A percentile compares a stretch with the other conserved stretches of the same genome.
Conservation (phyloP, 73 alveolate genomes). For the Stentor roeselii region DNA sequence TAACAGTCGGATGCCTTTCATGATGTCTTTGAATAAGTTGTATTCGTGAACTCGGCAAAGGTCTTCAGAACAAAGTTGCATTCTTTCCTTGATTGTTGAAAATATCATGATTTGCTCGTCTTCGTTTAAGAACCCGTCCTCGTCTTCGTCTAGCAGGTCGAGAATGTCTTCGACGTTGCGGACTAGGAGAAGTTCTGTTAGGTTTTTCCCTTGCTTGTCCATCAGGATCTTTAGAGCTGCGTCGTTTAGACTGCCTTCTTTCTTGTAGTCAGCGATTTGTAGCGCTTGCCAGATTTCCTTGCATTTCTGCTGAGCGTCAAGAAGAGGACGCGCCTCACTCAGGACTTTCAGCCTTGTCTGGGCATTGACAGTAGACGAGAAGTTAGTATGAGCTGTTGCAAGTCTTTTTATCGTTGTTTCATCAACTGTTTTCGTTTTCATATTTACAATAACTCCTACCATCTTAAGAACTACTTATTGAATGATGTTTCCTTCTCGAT, state of each 20-base stretch:
- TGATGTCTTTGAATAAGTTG: slow-evolving; percentile 65
- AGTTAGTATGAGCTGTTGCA: neutral
- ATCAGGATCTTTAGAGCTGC: slow-evolving; percentile 73
- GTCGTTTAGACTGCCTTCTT: slow-evolving; percentile 82
- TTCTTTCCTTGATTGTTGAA: slow-evolving; percentile 66
- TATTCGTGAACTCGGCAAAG: slow-evolving; percentile 64
- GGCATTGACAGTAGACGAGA: neutral
- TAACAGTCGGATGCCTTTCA: slow-evolving; percentile 53
- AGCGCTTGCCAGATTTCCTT: slow-evolving; percentile 82
- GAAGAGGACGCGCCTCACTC: slow-evolving; percentile 23
- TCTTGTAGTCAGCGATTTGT: slow-evolving; percentile 76
- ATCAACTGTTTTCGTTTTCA: neutral
- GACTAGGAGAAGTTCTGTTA: slow-evolving; percentile 66
- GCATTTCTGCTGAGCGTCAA: slow-evolving; percentile 72
- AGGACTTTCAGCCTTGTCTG: slow-evolving; percentile 40
- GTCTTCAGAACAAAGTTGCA: slow-evolving; percentile 68
- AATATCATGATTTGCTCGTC: slow-evolving; percentile 76
- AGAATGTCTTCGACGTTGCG: slow-evolving; percentile 68
- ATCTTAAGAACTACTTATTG: too few species aligned
- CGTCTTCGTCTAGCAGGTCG: slow-evolving; percentile 70
- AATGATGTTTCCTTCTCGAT: too few species aligned
- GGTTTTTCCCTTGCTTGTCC: slow-evolving; percentile 65
- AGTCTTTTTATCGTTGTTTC: neutral
- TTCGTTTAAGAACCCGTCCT: slow-evolving; percentile 84
- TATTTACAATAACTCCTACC: too few species aligned